Percentiles rank a stretch among this genome's conserved stretches.
Evolutionary conservation across 805 yeast genomes (phyloP).

Genomic region (Lipomyces starkeyi): DNA sequence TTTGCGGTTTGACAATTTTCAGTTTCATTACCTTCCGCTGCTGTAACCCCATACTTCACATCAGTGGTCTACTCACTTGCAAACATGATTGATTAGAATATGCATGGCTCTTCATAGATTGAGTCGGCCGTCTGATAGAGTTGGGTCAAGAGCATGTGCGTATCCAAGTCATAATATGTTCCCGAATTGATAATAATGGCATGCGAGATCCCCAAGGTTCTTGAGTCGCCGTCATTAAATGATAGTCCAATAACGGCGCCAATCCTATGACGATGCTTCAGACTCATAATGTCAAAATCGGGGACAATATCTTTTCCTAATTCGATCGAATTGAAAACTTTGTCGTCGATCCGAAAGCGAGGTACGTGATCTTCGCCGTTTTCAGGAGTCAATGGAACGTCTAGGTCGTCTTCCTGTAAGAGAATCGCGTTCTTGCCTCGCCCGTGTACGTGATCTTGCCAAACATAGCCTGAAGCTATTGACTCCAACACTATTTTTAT

Average conservation of each 20-base stretch:
- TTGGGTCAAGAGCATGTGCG: too few species aligned
- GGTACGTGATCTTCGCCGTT: constrained; percentile 7
- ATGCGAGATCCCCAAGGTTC: not conserved
- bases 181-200: constrained; percentile 11
- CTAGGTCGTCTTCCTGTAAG: not conserved
- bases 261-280: constrained; percentile 13
- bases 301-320: not conserved
- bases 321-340: constrained; percentile 5
- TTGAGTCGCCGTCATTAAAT: constrained; percentile 18
- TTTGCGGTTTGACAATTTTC: too few species aligned
- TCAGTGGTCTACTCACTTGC: too few species aligned
- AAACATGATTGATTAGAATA: too few species aligned
- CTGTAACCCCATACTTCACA: too few species aligned
- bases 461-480: constrained; percentile 2
- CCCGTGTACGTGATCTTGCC: not conserved
- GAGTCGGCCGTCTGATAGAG: too few species aligned
- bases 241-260: constrained; percentile 11
- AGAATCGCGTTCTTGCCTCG: not conserved
- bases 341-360: constrained; percentile 14
- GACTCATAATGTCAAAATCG: constrained; percentile 16
- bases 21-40: too few species aligned
- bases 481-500: constrained; percentile 8
- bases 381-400: constrained; percentile 1
- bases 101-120: too few species aligned
- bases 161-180: constrained; percentile 12